A percentile compares a stretch with the other conserved stretches of the same genome.
Conservation (phyloP, 192 early-diverging fungal genomes). For the Lunasporangiospora selenospora region DNA sequence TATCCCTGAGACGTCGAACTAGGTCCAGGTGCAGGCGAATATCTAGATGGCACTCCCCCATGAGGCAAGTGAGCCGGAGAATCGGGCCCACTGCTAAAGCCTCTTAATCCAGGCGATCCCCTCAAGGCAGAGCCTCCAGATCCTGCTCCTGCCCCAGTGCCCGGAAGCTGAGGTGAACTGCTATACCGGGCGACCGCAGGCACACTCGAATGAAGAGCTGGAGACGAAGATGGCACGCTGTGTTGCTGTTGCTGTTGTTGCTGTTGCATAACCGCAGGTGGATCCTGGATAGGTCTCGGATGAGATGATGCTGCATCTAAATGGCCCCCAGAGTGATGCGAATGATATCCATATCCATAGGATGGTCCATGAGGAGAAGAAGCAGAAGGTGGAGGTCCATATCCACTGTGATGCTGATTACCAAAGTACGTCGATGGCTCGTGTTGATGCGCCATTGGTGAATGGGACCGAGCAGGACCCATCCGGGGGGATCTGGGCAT, state of each 20-base stretch:
- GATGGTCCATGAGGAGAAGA: no score
- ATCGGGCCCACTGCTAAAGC: conserved; percentile 7
- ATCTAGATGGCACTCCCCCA: conserved; percentile 14
- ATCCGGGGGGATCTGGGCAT: conserved; percentile 16
- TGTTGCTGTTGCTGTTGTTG: no score
- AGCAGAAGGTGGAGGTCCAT: no score
- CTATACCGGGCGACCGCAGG: conserved; percentile 19
- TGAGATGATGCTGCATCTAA: conserved; percentile 22
- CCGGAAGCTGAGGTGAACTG: conserved; percentile 34
- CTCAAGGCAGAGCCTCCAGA: no score
- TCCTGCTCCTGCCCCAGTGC: no score
- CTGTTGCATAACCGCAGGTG: conserved; percentile 4
- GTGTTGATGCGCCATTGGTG: conserved; percentile 36
- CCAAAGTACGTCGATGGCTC: no score
- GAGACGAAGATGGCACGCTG: not conserved
- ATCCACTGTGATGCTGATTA: no score
- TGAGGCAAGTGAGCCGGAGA: conserved; percentile 35
- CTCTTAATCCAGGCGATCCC: conserved; percentile 21
- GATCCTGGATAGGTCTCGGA: conserved; percentile 10
- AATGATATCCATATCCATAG: no score
- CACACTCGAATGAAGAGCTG: not conserved
- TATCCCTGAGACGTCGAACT: no score
- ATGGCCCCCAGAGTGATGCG: conserved; percentile 13
- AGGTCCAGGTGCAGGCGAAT: conserved; percentile 33
- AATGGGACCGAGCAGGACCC: conserved; percentile 9